A percentile compares a stretch with the other conserved stretches of the same genome.
phyloP scores from a whole-genome alignment of 208 protist genomes.

The Vickermania ingenoplastis region DNA sequence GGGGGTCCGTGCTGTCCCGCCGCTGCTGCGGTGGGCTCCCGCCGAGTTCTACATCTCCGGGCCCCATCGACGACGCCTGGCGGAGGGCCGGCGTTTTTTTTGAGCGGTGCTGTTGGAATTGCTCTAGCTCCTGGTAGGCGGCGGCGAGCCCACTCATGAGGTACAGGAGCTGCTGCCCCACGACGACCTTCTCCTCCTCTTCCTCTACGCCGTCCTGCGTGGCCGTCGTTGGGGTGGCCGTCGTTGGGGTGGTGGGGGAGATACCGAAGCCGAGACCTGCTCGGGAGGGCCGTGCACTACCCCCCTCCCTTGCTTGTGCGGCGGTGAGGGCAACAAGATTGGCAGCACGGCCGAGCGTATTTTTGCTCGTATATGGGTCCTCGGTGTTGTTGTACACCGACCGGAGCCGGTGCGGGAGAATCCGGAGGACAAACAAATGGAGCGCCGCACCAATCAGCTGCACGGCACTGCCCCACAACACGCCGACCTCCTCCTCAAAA shows the following conservation, averaged over 20 bases:
- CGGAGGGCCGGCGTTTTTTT: background rate
- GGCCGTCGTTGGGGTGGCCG: background rate
- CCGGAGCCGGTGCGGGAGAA: background rate
- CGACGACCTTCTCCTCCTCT: background rate
- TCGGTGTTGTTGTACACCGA: too few relatives aligned
- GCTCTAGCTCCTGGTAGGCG: background rate
- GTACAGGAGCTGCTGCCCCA: background rate
- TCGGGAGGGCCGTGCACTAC: background rate
- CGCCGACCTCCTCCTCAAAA: background rate
- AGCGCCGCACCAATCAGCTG: background rate
- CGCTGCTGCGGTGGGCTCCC: background rate
- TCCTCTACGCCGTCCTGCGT: background rate
- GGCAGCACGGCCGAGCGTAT: background rate
- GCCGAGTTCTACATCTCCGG: background rate
- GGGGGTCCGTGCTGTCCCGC: background rate
- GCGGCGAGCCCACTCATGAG: background rate
- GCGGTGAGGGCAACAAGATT: too few relatives aligned
- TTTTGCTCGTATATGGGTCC: too few relatives aligned
- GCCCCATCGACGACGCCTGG: background rate
- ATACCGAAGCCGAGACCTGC: background rate
- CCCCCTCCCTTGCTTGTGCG: too few relatives aligned
- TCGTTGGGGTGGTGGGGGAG: background rate
- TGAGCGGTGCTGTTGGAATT: background rate
- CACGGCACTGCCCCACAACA: background rate
- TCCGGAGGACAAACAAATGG: background rate